phyloP scores from a whole-genome alignment of 352 stramenopile genomes.

The Phytophthora ramorum region DNA sequence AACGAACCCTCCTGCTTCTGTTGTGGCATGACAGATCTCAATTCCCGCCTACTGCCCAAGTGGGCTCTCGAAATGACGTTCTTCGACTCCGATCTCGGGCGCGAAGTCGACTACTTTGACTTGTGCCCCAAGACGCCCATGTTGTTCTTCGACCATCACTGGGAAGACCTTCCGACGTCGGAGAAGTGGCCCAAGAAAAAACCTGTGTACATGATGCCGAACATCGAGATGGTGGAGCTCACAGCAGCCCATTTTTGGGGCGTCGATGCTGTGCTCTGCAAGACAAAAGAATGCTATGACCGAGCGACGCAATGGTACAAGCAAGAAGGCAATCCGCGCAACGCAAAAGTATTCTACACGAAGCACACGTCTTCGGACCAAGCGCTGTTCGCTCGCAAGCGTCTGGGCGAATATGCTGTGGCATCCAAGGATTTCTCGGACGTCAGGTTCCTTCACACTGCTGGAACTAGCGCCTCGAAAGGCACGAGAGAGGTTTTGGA shows the following conservation, averaged over 20 bases:
- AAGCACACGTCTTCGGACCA: slow-evolving; percentile 57
- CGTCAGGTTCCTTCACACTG: slow-evolving; percentile 58
- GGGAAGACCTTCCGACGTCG: slow-evolving; percentile 29
- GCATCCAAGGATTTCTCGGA: slow-evolving; percentile 47
- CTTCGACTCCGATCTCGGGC: slow-evolving; percentile 28
- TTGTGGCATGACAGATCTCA: slow-evolving; percentile 26
- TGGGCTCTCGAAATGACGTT: slow-evolving; percentile 44
- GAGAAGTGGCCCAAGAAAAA: slow-evolving; percentile 46
- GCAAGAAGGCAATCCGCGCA: slow-evolving; percentile 53
- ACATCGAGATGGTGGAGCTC: slow-evolving; percentile 68
- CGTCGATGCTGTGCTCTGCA: slow-evolving; percentile 68
- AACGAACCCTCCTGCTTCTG: neutral
- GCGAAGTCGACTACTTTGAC: slow-evolving; percentile 59
- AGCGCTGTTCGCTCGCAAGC: slow-evolving; percentile 28
- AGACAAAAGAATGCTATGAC: slow-evolving; percentile 59
- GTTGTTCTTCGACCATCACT: slow-evolving; percentile 69
- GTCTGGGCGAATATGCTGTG: slow-evolving; percentile 31
- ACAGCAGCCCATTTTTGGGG: slow-evolving; percentile 52
- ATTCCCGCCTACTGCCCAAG: slow-evolving; percentile 41
- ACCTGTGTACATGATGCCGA: slow-evolving; percentile 55
- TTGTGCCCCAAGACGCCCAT: slow-evolving; percentile 57
- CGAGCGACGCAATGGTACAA: slow-evolving; percentile 55
- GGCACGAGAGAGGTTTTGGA: slow-evolving; percentile 60
- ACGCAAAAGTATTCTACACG: slow-evolving; percentile 57
- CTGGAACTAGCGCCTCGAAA: slow-evolving; percentile 58